Evolutionary conservation across 495 filamentous ascomycete genomes (phyloP), one percentile per base, ranked within the genome.

Genomic region (Aspergillus kassunensis): DNA sequence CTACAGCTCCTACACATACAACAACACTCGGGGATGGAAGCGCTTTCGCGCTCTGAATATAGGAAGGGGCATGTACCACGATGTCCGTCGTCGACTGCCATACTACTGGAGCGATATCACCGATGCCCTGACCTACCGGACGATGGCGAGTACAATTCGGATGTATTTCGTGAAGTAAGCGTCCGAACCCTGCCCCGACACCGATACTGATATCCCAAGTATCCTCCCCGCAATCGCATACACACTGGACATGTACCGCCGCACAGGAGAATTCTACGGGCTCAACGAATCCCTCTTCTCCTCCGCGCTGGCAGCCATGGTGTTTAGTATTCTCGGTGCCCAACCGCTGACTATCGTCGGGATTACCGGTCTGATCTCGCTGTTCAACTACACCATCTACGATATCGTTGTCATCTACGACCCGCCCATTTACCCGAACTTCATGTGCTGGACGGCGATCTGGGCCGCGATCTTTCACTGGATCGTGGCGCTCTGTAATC

Each of bases 291-390:
- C 85, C 4, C 72, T 90, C 29, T 72, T 90, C 47, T 74, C 86
- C 4, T 88, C 85, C 5, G 85, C 86, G 11, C 70, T 88, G 16
- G 86, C 82, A 6, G 77, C 84, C 18, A 79, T 87, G 9, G 83
- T 88, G 3, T 90, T 89, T 58, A 73, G 81, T 4, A 49, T 90
- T 15, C 61, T 86, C 23, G 80, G 83, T 13, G 85, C 82, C 30
- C 86, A 90, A 57, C 86, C 86, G 25, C 58, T 90, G 37, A 81
- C 85, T 24, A 90, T 91, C 62, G 87, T 91, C n/a, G 87, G 87
- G 21, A 85, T 91, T 12, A 88, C 86, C 11, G 86, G 85, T 16
- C 83, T 85, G 30, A 89, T 89, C 53, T 87, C 86, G 8, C 80
- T 89, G 18, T 89, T 89, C 53, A 89, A 87, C 56, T 88, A 87